Conservation (phyloP, 2,329 filamentous ascomycete genomes). For the Pestalotiopsis sp. region DNA sequence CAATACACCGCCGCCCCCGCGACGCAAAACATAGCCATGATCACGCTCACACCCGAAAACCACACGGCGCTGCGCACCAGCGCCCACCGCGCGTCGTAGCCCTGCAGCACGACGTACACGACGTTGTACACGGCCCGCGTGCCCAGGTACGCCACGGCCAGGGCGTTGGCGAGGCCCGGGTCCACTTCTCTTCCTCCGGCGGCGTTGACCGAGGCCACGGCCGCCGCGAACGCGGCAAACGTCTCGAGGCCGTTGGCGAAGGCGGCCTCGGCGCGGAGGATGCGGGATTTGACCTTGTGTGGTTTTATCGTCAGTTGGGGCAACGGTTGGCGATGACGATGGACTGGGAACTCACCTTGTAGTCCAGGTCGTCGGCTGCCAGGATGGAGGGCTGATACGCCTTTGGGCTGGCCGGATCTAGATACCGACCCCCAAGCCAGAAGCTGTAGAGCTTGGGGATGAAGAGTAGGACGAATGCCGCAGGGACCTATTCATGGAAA, state of each 20-base stretch:
- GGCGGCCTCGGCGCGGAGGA: conserved; percentile 20
- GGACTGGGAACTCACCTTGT: conserved; percentile 10
- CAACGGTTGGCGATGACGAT: neutral
- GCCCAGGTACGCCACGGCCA: conserved; percentile 18
- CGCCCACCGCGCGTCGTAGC: conserved; percentile 17
- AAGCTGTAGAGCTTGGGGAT: conserved; percentile 21
- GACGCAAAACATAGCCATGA: conserved; percentile 18
- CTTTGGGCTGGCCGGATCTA: conserved; percentile 18
- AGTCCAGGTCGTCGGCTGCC: conserved; percentile 18
- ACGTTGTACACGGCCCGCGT: conserved; percentile 18
- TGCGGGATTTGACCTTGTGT: conserved; percentile 18
- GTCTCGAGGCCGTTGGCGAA: conserved; percentile 23
- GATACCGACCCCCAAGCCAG: conserved; percentile 15
- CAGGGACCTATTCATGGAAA: conserved; percentile 15
- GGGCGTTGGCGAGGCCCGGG: conserved; percentile 14
- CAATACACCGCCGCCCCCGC: conserved; percentile 15
- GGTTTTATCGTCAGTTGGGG: neutral
- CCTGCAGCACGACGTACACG: conserved; percentile 21
- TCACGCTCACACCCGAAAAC: conserved; percentile 18
- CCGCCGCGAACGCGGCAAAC: conserved; percentile 18
- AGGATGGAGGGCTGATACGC: conserved; percentile 19
- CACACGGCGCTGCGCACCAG: conserved; percentile 17
- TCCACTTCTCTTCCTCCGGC: conserved; percentile 5
- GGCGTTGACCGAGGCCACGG: conserved; percentile 16
- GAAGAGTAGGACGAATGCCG: conserved; percentile 20